Base-by-base conservation (phyloP, 2,329 filamentous ascomycete genomes). In the Fusarium begoniae region DNA sequence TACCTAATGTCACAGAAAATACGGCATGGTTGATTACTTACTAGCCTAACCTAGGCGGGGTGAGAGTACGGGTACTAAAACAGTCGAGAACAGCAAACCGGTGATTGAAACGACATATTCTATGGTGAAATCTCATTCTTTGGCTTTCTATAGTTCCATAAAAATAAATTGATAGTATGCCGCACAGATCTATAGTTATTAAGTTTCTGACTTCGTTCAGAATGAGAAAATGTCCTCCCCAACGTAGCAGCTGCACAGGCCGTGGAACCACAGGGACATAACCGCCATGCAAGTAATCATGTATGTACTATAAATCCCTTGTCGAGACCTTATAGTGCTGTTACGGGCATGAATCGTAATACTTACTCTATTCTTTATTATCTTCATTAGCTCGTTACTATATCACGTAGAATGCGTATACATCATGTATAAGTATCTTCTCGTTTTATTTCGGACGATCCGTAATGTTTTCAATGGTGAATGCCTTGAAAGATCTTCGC, bases 11-110 rank as follows among this genome's bases (percentile, higher is more conserved):
- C 28, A 2, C 4, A 7, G 15, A 4, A 24, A 14, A 24, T 4
- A 8, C 1, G 8, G 2, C 17, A 51, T 14, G 12, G 12, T 0
- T 8, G 6, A 20, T 18, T 24, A 2, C 22, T 51, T 10, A 14
- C 10, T 4, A n/a, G 10, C 14, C 0, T 17, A 5, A 12, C 10
- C 47, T 6, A n/a, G 10, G 22, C 11, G 0, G 28, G 13, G 7
- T 3, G 11, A n/a, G 28, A 12, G 20, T 1, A 6, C 20, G 9
- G 4, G 13, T 30, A 30, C 6, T 17, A 11, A 30, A 11, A 17
- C 20, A n/a, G 45, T 4, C 14, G 9, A 12, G 28, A 17, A 22
- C 9, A 30, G 26, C 28, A 22, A 28, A 14, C 2, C 13, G 6
- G 13, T 8, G 8, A 28, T 17, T 22, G 4, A 2, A 12, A 17